Percentiles rank a stretch among this genome's conserved stretches.
phyloP scores from a whole-genome alignment of 73 alveolate species.

The Effrenium voratum region DNA sequence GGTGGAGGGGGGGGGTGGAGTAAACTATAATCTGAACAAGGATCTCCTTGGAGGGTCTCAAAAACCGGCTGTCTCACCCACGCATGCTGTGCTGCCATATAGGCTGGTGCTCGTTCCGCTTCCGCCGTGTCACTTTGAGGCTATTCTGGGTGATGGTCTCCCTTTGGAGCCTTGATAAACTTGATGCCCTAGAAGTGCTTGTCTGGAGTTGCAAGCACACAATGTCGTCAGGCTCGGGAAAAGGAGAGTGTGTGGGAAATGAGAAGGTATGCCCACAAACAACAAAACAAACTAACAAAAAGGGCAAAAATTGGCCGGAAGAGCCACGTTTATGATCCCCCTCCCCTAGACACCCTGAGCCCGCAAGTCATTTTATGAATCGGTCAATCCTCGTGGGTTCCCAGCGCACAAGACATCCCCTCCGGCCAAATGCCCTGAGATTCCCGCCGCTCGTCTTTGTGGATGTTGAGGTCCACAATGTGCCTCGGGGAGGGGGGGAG shows the following conservation, averaged over 20 bases:
- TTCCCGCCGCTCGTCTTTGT: slow-evolving; percentile 77
- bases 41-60: not conserved
- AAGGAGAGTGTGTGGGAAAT: not conserved
- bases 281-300: not conserved
- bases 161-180: not conserved
- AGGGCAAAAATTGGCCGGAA: not conserved
- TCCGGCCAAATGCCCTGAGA: no score
- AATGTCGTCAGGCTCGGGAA: no score
- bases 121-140: not conserved
- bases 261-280: not conserved
- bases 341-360: not conserved
- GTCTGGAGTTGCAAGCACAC: no score
- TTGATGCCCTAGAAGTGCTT: no score
- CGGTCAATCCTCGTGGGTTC: not conserved
- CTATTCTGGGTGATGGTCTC: not conserved
- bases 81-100: not conserved
- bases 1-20: not conserved
- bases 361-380: not conserved
- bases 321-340: not conserved
- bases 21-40: not conserved
- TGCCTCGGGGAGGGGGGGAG: slow-evolving; percentile 40
- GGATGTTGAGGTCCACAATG: slow-evolving; percentile 79
- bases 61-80: not conserved
- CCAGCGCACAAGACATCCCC: not conserved
- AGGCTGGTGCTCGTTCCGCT: no score